Percentiles rank a stretch among this genome's conserved stretches.
Evolutionary conservation across 148 eudicot genomes (phyloP).

Genomic region (Beta vulgaris): DNA sequence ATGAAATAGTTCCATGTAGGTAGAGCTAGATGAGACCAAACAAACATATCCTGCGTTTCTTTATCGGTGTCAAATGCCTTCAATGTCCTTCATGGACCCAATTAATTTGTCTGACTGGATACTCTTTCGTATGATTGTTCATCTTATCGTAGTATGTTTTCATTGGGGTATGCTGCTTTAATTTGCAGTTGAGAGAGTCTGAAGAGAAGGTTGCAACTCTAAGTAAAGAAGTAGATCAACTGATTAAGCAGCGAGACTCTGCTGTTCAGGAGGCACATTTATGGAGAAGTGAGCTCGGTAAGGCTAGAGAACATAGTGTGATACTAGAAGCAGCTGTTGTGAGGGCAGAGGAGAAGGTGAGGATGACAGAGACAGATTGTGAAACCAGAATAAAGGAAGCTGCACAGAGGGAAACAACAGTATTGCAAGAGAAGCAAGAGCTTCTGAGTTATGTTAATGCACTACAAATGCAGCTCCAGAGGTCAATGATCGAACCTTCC

Average conservation of each 20-base stretch:
- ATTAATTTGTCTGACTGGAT: not conserved
- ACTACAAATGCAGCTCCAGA: slow-evolving; percentile 73
- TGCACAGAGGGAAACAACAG: slow-evolving; percentile 57
- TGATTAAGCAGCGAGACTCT: slow-evolving; percentile 64
- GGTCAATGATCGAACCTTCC: slow-evolving; percentile 42
- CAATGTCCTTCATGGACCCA: not conserved
- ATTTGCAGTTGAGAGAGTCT: slow-evolving; percentile 55
- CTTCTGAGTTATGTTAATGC: slow-evolving; percentile 65
- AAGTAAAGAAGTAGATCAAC: slow-evolving; percentile 57
- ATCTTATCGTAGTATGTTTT: not conserved
- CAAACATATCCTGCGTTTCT: not conserved
- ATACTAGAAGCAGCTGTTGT: slow-evolving; percentile 88
- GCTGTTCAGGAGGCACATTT: slow-evolving; percentile 85
- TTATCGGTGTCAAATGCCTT: slow-evolving; percentile 2
- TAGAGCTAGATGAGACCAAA: slow-evolving; percentile 3
- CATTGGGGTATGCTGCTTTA: slow-evolving; percentile 15
- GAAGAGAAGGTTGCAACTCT: slow-evolving; percentile 54
- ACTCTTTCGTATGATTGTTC: not conserved
- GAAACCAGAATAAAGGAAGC: slow-evolving; percentile 78
- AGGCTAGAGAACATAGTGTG: slow-evolving; percentile 89
- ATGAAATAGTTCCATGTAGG: not conserved
- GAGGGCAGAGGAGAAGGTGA: slow-evolving; percentile 87
- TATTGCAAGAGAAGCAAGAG: slow-evolving; percentile 77
- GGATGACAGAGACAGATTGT: slow-evolving; percentile 68
- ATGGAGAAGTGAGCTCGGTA: slow-evolving; percentile 94